Conservation (phyloP, 495 filamentous ascomycete genomes). For the Penicilliopsis zonata region DNA sequence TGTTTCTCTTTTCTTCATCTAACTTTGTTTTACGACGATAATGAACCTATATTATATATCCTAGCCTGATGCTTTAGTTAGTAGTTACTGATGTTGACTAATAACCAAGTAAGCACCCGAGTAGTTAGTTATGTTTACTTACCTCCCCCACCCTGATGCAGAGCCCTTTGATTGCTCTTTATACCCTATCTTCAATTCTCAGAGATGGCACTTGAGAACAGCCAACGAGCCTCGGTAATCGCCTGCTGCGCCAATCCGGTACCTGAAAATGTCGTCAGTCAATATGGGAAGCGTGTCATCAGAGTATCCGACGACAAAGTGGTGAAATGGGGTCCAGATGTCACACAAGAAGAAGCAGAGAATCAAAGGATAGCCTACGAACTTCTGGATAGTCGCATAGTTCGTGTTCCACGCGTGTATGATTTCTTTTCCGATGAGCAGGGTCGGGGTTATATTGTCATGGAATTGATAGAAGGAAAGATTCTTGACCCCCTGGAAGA, state of each 20-base stretch:
- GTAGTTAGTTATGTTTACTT: no score
- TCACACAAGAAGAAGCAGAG: constrained; percentile 16
- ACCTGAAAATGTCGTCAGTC: constrained; percentile 5
- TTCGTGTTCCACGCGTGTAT: constrained; percentile 20
- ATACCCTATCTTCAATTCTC: no score
- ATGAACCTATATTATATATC: no score
- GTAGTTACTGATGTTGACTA: no score
- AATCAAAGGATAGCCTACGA: constrained; percentile 17
- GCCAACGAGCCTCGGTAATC: constrained; percentile 7
- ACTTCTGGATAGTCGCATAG: constrained; percentile 13
- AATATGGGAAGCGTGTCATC: constrained; percentile 7
- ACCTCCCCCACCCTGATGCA: no score
- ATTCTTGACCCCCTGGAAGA: constrained; percentile 12
- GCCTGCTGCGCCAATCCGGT: constrained; percentile 5
- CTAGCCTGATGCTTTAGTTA: no score
- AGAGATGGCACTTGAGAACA: no score
- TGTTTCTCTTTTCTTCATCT: no score
- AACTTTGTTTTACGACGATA: no score
- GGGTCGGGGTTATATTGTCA: constrained; percentile 18
- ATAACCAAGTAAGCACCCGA: no score
- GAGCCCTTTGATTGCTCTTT: no score
- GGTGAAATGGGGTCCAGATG: constrained; percentile 10
- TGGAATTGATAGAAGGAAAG: constrained; percentile 21
- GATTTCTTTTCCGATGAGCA: constrained; percentile 13
- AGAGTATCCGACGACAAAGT: constrained; percentile 8